Evolutionary conservation across 1,284 basidiomycete species (phyloP).

Genomic region (Tausonia pullulans): DNA sequence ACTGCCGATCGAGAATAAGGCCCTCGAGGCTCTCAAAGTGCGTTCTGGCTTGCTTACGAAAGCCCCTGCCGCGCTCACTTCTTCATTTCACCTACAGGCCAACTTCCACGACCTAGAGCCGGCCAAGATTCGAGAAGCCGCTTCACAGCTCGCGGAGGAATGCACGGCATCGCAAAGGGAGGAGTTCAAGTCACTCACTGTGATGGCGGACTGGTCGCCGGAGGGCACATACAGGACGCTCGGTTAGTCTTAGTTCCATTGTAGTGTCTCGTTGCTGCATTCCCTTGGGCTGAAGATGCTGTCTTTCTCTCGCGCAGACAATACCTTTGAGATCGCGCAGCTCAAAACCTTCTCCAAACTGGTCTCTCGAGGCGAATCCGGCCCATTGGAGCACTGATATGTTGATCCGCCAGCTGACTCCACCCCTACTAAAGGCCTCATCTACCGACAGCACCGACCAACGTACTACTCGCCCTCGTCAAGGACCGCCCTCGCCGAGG

Average conservation of each 20-base stretch:
- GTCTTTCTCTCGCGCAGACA: slow-evolving; percentile 43
- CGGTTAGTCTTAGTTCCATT: slow-evolving; percentile 41
- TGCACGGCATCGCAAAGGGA: slow-evolving; percentile 66
- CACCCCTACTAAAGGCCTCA: slow-evolving; percentile 45
- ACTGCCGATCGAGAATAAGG: slow-evolving; percentile 90
- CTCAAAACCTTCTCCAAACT: slow-evolving; percentile 76
- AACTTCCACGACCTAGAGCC: slow-evolving; percentile 48
- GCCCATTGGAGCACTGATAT: neutral
- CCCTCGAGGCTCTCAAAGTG: slow-evolving; percentile 63
- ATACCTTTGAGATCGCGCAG: slow-evolving; percentile 78
- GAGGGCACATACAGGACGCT: slow-evolving; percentile 75
- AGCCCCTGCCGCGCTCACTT: slow-evolving; percentile 11
- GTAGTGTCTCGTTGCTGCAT: no score
- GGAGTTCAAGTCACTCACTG: slow-evolving; percentile 71
- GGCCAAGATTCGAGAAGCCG: slow-evolving; percentile 56
- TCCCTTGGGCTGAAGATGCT: no score
- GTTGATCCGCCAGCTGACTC: neutral
- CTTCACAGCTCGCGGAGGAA: slow-evolving; percentile 58
- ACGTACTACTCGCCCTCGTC: slow-evolving; percentile 96
- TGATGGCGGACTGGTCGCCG: slow-evolving; percentile 84
- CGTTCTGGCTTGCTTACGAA: slow-evolving; percentile 21
- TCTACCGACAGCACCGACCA: slow-evolving; percentile 77
- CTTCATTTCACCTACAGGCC: slow-evolving; percentile 37
- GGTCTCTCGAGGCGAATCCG: slow-evolving; percentile 40
- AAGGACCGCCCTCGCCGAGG: slow-evolving; percentile 86